Evolutionary conservation across 2,329 filamentous ascomycete species (phyloP).

Genomic region (Cordyceps militaris): DNA sequence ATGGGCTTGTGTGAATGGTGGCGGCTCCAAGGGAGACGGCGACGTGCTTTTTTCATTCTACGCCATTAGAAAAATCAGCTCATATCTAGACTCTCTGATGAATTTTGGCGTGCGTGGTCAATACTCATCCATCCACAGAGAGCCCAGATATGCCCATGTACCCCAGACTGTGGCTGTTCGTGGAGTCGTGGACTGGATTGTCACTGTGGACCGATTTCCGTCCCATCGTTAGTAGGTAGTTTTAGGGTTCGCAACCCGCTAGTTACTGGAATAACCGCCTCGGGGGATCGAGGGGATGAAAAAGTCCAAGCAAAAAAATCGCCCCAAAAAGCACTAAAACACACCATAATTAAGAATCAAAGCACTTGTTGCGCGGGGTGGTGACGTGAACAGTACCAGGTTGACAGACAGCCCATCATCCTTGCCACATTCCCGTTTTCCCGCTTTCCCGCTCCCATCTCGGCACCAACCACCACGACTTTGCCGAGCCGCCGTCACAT

Average conservation of each 20-base stretch:
- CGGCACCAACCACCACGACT: background rate
- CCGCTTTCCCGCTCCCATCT: background rate
- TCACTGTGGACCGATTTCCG: background rate
- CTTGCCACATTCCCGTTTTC: background rate
- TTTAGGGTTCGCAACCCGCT: background rate
- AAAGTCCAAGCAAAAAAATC: background rate
- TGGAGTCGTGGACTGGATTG: no score
- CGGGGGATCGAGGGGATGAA: background rate
- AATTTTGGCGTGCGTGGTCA: no score
- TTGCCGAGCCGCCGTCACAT: no score
- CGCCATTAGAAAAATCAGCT: no score
- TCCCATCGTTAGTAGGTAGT: background rate
- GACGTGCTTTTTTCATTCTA: no score
- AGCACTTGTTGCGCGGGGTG: background rate
- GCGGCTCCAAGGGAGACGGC: background rate
- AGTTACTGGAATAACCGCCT: no score
- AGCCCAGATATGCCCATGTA: background rate
- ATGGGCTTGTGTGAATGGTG: background rate
- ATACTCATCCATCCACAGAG: background rate
- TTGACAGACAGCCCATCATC: background rate
- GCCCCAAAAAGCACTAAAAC: background rate
- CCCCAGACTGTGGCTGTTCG: conserved; percentile 10
- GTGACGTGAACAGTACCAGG: conserved; percentile 1
- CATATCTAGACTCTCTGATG: no score
- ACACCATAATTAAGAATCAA: no score